Base-by-base conservation (phyloP, 441 rosid genomes). In the Aleurites moluccanus region DNA sequence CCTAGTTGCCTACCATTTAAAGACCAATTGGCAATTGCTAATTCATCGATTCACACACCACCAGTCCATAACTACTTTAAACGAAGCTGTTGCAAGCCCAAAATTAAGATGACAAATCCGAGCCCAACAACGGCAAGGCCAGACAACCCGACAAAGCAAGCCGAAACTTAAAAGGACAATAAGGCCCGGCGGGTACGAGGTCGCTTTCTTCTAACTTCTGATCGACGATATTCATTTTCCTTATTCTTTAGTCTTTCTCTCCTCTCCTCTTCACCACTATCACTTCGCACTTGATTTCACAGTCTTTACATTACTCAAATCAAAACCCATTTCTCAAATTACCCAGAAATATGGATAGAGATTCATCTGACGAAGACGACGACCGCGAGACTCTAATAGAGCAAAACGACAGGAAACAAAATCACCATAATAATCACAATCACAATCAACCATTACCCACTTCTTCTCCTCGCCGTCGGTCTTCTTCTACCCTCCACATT, bases 361-460 rank as follows among this genome's bases (percentile, higher is more conserved):
- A 85, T 73, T 87, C 92, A 13, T 85, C 88, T 1, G 92, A 90
- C 69, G 98, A 93, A 16, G 97, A 93, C 60, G 97, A 89, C 40
- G 98, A 87, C 73, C 88, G 81, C 67, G 87, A 78, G 56, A 82
- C 78, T 67, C 84, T 93, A n/a, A 84, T 89, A 64, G 86, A 83
- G 8, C 94, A 84, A 78, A 86, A 91, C 81, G 89, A 90, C 69
- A 83, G 87, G 79, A 91, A 88, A 25, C 76, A 69, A 28, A 28
- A 25, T 25, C 35, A 67, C 23, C 38, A 47, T 21, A 16, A 7
- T 42, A 55, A 59, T 63, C 80, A 50, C 81, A 67, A 35, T 27
- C 76, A 75, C 16, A 63, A 75, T 75, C 33, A 77, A 45, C 60
- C 67, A 23, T 3, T 55, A 71, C 73, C 85, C 56, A 23, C 76